Base-by-base conservation (phyloP, 106 monocot genomes). In the Iris macrosiphon region DNA sequence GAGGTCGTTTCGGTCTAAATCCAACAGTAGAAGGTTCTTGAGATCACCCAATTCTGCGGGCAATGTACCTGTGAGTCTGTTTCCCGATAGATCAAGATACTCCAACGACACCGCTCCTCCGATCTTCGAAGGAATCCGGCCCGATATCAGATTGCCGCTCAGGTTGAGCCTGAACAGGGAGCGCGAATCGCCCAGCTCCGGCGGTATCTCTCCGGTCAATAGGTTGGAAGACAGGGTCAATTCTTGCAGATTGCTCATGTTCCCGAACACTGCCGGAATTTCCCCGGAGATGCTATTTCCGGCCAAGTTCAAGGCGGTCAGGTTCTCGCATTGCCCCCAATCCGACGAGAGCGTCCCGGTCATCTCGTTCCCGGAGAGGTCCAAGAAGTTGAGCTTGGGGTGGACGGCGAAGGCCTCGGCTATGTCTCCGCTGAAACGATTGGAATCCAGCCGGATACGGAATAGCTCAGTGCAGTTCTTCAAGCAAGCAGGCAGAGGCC, bases 341-440 rank as follows among this genome's bases (percentile, higher is more conserved):
- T 84, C 67, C 0, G 72, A 23, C 0, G 92, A 82, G 1, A 93
- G 66, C 11, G 41, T 51, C 7, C 93, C 93, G 1, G 77, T 77
- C 38, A 93, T 43, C 30, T 47, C 43, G 45, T 70, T 87, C 17
- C 79, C 72, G 2, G 64, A 31, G 33, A 81, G 52, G 32, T 87
- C 87, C 77, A 87, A 48, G 69, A 72, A 84, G 0, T 11, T 2
- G 3, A 86, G 59, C 0, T 32, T 0, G 15, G 78, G 66, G 60
- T 87, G 72, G 11, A 79, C 56, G 0, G 77, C 67, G 33, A 92
- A 82, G 0, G 63, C 75, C 40, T 81, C 43, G 0, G 77, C 73
- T 31, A 93, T 70, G 55, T 93, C 78, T 9, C 87, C 88, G 3
- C 40, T 56, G 55, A 93, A 75, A 4, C 68, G 40, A 51, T 93